Percentiles rank a stretch among this genome's conserved stretches.
These are phyloP conservation scores for Mimosa pudica DNA, from an alignment of 306 rosid genomes.

Conservation along the genomic window DNA sequence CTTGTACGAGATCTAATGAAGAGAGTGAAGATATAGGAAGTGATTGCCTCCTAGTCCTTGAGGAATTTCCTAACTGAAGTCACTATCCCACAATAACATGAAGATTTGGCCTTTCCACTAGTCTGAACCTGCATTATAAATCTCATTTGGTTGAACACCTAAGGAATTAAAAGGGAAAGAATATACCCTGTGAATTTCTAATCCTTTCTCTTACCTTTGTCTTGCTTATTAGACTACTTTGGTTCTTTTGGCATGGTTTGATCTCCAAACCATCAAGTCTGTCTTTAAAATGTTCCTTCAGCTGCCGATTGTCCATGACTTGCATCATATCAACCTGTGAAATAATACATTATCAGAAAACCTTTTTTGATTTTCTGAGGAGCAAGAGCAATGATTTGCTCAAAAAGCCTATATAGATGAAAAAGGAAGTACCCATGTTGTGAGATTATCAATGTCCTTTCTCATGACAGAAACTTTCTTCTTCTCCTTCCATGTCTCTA, in stretches of 20 bases:
- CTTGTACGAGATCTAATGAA: not conserved
- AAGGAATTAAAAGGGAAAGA: not conserved
- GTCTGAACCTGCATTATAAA: conserved; percentile 30
- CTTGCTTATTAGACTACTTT: too few species aligned
- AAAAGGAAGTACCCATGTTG: conserved; percentile 37
- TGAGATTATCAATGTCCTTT: conserved; percentile 34
- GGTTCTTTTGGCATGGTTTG: conserved; percentile 10
- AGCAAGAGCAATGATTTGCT: too few species aligned
- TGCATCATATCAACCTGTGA: conserved; percentile 39
- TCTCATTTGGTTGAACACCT: not conserved
- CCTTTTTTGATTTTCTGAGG: not conserved
- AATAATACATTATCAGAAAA: not conserved
- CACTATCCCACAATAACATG: conserved; percentile 34
- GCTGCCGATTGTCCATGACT: conserved; percentile 33
- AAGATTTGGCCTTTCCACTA: conserved; percentile 32
- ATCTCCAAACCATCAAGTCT: conserved; percentile 13
- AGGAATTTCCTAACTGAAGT: conserved; percentile 51
- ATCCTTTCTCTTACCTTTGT: conserved; percentile 30
- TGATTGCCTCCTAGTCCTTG: conserved; percentile 17
- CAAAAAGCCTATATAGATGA: too few species aligned
- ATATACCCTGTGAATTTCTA: not conserved
- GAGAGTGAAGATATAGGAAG: not conserved
- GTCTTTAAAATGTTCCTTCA: conserved; percentile 27
- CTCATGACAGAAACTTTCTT: conserved; percentile 21
- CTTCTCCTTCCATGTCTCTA: conserved; percentile 29